Evolutionary conservation across 179 eudicot species (phyloP).

Genomic region (Heliamphora pulchella): DNA sequence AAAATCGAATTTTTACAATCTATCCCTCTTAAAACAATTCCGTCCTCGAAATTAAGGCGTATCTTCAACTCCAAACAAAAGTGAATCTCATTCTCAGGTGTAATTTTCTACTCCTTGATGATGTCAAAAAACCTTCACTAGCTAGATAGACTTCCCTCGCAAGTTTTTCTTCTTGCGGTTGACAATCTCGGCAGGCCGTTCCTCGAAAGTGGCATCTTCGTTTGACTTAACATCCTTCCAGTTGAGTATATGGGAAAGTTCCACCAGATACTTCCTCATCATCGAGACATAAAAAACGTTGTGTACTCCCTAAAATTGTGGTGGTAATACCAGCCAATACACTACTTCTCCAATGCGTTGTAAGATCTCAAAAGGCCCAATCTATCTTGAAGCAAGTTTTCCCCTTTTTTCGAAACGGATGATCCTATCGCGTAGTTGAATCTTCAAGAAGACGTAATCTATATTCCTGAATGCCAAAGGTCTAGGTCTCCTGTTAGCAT

Average conservation of each 20-base stretch:
- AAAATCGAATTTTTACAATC: no score
- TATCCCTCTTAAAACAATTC: not conserved
- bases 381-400: no score
- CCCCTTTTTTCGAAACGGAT: no score
- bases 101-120: not conserved
- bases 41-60: not conserved
- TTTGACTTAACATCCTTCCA: not conserved
- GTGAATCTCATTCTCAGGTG: not conserved
- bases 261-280: no score
- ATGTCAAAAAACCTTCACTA: not conserved
- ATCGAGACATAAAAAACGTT: no score
- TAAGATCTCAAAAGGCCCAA: no score
- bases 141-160: not conserved
- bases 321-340: not conserved
- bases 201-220: no score
- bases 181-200: not conserved
- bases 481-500: not conserved
- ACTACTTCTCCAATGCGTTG: not conserved
- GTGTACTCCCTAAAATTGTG: not conserved
- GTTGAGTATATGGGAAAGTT: not conserved
- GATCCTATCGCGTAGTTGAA: not conserved
- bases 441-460: not conserved
- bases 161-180: not conserved
- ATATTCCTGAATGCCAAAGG: not conserved
- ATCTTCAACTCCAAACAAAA: not conserved